These are phyloP conservation scores for Ambispora gerdemannii DNA, from an alignment of 192 early-diverging fungal genomes.

Conservation along the genomic window DNA sequence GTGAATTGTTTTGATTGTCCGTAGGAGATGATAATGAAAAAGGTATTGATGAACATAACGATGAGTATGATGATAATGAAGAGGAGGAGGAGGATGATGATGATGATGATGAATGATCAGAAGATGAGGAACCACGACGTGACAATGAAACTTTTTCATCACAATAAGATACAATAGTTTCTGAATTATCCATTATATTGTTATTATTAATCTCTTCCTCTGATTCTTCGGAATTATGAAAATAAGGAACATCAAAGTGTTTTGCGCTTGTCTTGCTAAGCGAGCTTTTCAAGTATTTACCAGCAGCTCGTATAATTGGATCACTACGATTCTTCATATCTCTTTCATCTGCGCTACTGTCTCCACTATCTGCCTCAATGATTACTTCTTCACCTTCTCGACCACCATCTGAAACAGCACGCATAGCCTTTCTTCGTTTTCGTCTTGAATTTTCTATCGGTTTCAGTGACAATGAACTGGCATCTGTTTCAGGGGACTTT, in stretches of 20 bases:
- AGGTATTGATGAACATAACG: not conserved
- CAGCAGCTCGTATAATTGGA: constrained; percentile 14
- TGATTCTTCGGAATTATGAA: constrained; percentile 10
- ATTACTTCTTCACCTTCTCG: not conserved
- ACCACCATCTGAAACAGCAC: not conserved
- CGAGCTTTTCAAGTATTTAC: constrained; percentile 12
- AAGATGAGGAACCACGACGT: not conserved
- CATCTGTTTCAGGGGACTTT: constrained; percentile 34
- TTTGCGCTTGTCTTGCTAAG: not conserved
- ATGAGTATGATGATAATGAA: not conserved
- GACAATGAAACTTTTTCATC: not conserved
- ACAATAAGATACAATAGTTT: not conserved
- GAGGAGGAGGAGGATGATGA: not conserved
- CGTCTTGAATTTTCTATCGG: not conserved
- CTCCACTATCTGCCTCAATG: not conserved
- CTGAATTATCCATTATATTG: not conserved
- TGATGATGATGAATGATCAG: not conserved
- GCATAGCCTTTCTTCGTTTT: constrained; percentile 4
- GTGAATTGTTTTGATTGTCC: not conserved
- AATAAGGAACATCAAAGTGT: constrained; percentile 9
- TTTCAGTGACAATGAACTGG: not conserved
- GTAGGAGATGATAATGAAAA: not conserved
- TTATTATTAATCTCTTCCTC: constrained; percentile 2
- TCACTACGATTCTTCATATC: constrained; percentile 11
- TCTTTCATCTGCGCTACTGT: constrained; percentile 14